Evolutionary conservation across 2,329 filamentous ascomycete genomes (phyloP).

Genomic region (Teratosphaeria gauchensis): DNA sequence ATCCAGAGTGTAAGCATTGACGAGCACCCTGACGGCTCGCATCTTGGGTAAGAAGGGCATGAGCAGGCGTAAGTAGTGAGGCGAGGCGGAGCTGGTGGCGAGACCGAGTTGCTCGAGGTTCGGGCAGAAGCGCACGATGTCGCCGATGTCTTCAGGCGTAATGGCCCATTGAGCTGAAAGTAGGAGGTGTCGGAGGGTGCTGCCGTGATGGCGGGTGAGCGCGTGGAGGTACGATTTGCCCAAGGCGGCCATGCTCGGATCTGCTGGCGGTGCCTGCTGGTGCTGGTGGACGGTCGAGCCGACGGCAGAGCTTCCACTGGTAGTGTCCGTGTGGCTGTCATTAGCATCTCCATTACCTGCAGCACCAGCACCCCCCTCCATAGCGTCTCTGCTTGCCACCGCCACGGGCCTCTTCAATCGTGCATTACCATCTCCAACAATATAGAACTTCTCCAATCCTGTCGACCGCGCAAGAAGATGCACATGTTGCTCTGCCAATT

Average conservation of each 20-base stretch:
- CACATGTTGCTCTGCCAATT: constrained; percentile 19
- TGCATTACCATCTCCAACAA: constrained; percentile 24
- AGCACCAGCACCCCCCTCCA: background rate
- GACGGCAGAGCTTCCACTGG: constrained; percentile 5
- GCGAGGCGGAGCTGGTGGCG: constrained; percentile 46
- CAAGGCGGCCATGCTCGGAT: constrained; percentile 16
- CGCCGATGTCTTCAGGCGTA: constrained; percentile 37
- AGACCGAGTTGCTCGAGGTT: constrained; percentile 51
- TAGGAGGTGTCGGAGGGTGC: constrained; percentile 46
- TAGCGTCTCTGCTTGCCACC: background rate
- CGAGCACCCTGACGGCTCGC: constrained; percentile 32
- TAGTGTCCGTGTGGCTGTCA: background rate
- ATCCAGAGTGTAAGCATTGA: constrained; percentile 14
- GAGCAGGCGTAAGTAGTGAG: constrained; percentile 25
- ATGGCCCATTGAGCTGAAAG: constrained; percentile 48
- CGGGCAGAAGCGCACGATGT: constrained; percentile 45
- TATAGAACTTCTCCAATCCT: constrained; percentile 32
- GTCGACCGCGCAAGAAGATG: constrained; percentile 26
- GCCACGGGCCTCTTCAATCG: background rate
- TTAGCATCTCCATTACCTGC: background rate
- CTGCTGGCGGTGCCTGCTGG: background rate
- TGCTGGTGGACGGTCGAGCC: constrained; percentile 18
- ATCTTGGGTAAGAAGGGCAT: constrained; percentile 31
- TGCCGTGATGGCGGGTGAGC: constrained; percentile 42
- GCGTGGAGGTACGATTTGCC: constrained; percentile 40